phyloP scores from a whole-genome alignment of 2,329 filamentous ascomycete species.

The Purpureocillium lavendulum region DNA sequence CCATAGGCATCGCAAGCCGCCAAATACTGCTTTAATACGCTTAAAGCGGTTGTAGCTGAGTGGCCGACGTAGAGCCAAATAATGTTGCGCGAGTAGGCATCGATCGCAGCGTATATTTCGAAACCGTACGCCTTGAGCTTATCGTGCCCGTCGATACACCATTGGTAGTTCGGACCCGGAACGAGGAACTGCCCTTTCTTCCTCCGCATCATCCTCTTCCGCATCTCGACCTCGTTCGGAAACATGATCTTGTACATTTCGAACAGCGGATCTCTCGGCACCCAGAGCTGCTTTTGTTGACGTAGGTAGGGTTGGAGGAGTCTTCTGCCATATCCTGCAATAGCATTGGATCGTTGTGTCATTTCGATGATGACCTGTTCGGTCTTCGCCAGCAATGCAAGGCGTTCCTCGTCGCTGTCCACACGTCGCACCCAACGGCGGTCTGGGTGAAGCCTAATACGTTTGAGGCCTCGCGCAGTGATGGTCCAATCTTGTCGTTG shows the following conservation, averaged over 20 bases:
- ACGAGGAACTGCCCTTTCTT: conserved; percentile 5
- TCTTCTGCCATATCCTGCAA: neutral
- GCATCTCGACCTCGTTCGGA: conserved; percentile 5
- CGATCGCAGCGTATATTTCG: conserved; percentile 6
- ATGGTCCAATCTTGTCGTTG: neutral
- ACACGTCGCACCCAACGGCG: neutral
- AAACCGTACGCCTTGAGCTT: conserved; percentile 7
- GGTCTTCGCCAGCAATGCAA: conserved; percentile 4
- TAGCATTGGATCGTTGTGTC: conserved; percentile 1
- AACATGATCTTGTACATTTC: conserved; percentile 1
- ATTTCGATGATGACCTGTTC: conserved; percentile 7
- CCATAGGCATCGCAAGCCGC: neutral
- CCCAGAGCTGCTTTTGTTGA: neutral
- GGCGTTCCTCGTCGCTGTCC: conserved; percentile 2
- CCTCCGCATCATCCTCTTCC: conserved; percentile 2
- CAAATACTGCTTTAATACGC: conserved; percentile 4
- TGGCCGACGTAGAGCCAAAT: conserved; percentile 4
- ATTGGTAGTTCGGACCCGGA: conserved; percentile 5
- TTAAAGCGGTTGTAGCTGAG: conserved; percentile 3
- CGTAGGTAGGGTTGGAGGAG: too few species aligned
- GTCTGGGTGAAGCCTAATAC: neutral
- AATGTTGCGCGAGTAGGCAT: conserved; percentile 7
- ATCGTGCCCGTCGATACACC: conserved; percentile 5
- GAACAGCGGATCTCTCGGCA: neutral
- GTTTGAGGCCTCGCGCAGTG: neutral